Percentiles rank a stretch among this genome's conserved stretches.
phyloP scores from a whole-genome alignment of 257 asterid species.

The Solanum habrochaites region DNA sequence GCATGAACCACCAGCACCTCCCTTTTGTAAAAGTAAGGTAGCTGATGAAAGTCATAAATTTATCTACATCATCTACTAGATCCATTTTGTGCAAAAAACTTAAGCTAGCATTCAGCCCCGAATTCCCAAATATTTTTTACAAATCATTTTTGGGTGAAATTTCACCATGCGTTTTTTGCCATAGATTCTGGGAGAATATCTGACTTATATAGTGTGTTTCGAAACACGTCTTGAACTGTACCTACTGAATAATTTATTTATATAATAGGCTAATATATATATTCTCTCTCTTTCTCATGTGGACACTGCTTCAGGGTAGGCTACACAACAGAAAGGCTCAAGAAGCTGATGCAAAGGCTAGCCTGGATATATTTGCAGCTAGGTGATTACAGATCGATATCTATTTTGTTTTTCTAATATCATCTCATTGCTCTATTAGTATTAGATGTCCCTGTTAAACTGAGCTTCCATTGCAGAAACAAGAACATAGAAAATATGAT shows the following conservation, averaged over 20 bases:
- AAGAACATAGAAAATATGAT: conserved; percentile 53
- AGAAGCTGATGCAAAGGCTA: conserved; percentile 89
- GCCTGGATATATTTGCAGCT: conserved; percentile 62
- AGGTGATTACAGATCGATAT: conserved; percentile 28
- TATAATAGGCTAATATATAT: background rate
- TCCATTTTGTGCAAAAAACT: background rate
- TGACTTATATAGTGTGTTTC: background rate
- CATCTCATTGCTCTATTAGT: background rate
- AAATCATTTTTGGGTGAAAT: background rate
- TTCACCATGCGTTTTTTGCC: background rate
- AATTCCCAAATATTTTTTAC: background rate
- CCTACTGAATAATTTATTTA: background rate
- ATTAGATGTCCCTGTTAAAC: background rate
- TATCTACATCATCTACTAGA: background rate
- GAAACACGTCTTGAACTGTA: background rate
- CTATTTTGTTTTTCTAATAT: background rate
- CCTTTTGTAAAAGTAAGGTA: background rate
- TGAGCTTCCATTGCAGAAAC: conserved; percentile 58
- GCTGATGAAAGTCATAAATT: background rate
- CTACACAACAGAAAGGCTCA: conserved; percentile 55
- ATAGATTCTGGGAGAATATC: background rate
- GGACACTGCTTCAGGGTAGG: conserved; percentile 49
- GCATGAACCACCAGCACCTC: background rate
- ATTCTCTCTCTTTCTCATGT: background rate
- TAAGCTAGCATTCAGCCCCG: background rate